phyloP scores from a whole-genome alignment of 2,329 filamentous ascomycete species.

The Davidsoniella virescens region DNA sequence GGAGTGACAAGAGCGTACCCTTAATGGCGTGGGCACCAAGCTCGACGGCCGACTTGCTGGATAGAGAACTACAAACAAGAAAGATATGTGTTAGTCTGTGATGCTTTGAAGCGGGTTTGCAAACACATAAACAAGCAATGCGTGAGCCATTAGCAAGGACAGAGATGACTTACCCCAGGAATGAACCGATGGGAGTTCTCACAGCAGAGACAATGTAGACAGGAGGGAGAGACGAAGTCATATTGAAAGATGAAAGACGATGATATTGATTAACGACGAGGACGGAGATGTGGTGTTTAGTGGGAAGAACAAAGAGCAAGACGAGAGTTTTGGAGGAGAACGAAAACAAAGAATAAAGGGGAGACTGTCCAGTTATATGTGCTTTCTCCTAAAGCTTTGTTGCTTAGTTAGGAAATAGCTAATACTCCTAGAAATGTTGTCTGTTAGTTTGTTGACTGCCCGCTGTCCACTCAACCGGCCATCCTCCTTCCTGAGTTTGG shows the following conservation, averaged over 20 bases:
- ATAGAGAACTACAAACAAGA: slow-evolving; percentile 52
- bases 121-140: background rate
- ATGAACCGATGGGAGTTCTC: slow-evolving; percentile 83
- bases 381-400: background rate
- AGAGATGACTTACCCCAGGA: slow-evolving; percentile 54
- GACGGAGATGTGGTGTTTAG: slow-evolving; percentile 11
- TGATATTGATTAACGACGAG: slow-evolving; percentile 4
- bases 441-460: slow-evolving; percentile 7
- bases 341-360: slow-evolving; percentile 11
- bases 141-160: slow-evolving; percentile 8
- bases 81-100: background rate
- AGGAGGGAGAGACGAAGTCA: slow-evolving; percentile 43
- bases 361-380: slow-evolving; percentile 11
- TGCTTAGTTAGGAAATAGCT: background rate
- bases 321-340: slow-evolving; percentile 8
- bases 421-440: background rate
- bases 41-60: slow-evolving; percentile 70
- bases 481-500: slow-evolving; percentile 2
- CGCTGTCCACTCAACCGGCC: background rate
- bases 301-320: slow-evolving; percentile 11
- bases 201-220: slow-evolving; percentile 93
- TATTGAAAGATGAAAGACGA: slow-evolving; percentile 2
- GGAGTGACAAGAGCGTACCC: slow-evolving; percentile 34
- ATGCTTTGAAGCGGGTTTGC: background rate
- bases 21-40: slow-evolving; percentile 88